phyloP scores from a whole-genome alignment of 129 eudicot genomes.

The Ambrosia artemisiifolia region DNA sequence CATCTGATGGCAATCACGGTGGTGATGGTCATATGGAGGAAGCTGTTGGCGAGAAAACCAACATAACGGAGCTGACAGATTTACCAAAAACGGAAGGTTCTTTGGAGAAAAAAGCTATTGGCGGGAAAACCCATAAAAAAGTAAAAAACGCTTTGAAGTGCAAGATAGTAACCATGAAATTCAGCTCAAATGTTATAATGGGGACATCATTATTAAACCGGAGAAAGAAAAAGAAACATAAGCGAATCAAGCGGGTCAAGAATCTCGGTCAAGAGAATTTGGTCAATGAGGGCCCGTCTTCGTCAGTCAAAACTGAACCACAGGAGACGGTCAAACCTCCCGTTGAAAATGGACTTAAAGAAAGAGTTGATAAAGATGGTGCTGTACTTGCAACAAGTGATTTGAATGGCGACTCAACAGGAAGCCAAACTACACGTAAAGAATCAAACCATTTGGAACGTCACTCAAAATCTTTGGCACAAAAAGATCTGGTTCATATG shows the following conservation, averaged over 20 bases:
- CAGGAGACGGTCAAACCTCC: conserved; percentile 22
- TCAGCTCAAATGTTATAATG: conserved; percentile 55
- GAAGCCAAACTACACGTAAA: conserved; percentile 18
- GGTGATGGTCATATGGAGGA: conserved; percentile 13
- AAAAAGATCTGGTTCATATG: conserved; percentile 48
- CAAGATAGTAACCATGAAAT: conserved; percentile 37
- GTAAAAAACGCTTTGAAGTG: conserved; percentile 32
- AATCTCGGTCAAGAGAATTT: conserved; percentile 23
- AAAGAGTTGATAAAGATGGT: conserved; percentile 27
- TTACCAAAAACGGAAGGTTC: conserved; percentile 13
- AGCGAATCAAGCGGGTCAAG: conserved; percentile 24
- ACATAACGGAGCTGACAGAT: not conserved
- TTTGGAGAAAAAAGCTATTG: conserved; percentile 19
- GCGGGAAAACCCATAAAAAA: conserved; percentile 20
- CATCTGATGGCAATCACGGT: conserved; percentile 4
- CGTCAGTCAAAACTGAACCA: conserved; percentile 32
- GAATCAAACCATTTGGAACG: conserved; percentile 13
- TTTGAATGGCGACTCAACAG: conserved; percentile 9
- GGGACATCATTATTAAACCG: conserved; percentile 41
- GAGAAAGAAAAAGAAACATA: conserved; percentile 56
- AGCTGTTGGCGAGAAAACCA: not conserved
- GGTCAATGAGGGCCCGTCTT: conserved; percentile 43
- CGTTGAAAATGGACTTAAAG: conserved; percentile 29
- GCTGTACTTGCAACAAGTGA: conserved; percentile 35
- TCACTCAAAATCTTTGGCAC: conserved; percentile 3